phyloP scores from a whole-genome alignment of 139 green algal species.

The Edaphochlamys debaryana region DNA sequence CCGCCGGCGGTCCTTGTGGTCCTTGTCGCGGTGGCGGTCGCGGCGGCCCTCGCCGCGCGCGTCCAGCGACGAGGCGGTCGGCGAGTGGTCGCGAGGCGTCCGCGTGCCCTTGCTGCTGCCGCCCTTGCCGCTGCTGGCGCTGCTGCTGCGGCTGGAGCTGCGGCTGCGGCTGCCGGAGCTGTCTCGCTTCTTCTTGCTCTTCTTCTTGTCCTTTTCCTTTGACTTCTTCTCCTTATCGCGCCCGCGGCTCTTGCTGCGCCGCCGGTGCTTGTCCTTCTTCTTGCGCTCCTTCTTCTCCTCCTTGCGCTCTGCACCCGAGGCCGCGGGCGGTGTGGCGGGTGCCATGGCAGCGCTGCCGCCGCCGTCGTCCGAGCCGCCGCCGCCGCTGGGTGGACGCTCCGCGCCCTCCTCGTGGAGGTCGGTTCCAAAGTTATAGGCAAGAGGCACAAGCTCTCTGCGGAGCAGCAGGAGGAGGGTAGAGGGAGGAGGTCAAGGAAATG shows the following conservation, averaged over 20 bases:
- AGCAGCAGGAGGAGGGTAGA: neutral
- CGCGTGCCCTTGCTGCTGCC: neutral
- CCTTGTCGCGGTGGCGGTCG: neutral
- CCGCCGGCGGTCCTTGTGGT: neutral
- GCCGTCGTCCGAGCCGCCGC: neutral
- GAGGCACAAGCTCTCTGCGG: neutral
- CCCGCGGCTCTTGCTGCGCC: neutral
- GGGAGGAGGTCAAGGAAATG: too few species aligned
- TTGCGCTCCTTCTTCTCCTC: neutral
- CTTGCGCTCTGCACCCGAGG: too few species aligned
- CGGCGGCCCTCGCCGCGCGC: neutral
- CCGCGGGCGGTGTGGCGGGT: too few species aligned
- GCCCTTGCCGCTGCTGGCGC: neutral
- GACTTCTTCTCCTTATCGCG: neutral
- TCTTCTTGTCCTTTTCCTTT: neutral
- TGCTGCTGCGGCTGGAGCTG: neutral
- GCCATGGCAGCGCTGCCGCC: neutral
- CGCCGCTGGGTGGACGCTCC: too few species aligned
- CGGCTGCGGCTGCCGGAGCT: neutral
- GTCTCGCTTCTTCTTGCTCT: neutral
- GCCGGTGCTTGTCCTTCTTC: neutral
- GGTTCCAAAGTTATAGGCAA: slow-evolving; percentile 6
- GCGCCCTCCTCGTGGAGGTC: neutral
- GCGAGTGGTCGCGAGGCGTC: neutral
- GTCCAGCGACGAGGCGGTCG: neutral